A percentile compares a stretch with the other conserved stretches of the same genome.
These are phyloP conservation scores for Fusarium pilosicola DNA, from an alignment of 2,329 filamentous ascomycete species.

Conservation along the genomic window DNA sequence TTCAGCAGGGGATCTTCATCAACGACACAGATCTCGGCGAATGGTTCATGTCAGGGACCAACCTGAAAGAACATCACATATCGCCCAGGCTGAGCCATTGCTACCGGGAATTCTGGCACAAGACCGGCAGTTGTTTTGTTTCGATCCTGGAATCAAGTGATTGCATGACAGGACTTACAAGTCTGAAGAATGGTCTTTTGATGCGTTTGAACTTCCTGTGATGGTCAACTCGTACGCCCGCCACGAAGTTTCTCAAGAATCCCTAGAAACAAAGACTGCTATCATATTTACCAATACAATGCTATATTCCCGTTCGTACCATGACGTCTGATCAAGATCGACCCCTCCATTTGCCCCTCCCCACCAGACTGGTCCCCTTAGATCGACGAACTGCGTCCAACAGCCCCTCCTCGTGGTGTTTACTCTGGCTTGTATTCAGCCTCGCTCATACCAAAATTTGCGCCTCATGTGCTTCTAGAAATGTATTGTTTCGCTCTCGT, in stretches of 20 bases:
- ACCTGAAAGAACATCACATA: conserved; percentile 10
- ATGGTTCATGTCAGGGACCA: conserved; percentile 5
- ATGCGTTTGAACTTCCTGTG: background rate
- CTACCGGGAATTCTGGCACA: background rate
- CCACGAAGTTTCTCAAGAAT: background rate
- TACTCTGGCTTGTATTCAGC: conserved; percentile 41
- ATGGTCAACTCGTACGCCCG: background rate
- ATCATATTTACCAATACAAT: conserved; percentile 16
- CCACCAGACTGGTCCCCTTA: conserved; percentile 31
- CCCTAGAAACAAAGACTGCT: background rate
- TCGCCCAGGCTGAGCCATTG: conserved; percentile 18
- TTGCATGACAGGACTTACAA: background rate
- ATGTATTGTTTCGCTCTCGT: conserved; percentile 25
- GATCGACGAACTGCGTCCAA: conserved; percentile 46
- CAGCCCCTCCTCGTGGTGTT: conserved; percentile 46
- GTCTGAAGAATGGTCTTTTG: background rate
- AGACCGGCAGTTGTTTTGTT: background rate
- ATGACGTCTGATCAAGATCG: conserved; percentile 33
- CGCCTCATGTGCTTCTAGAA: conserved; percentile 30
- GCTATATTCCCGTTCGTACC: conserved; percentile 15
- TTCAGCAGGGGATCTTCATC: conserved; percentile 19
- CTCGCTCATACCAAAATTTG: conserved; percentile 5
- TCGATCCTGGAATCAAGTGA: conserved; percentile 21
- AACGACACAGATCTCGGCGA: conserved; percentile 27
- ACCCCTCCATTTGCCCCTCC: conserved; percentile 45